These are phyloP conservation scores for Termitomyces sp. DNA, from an alignment of 768 basidiomycete species.

Conservation along the genomic window DNA sequence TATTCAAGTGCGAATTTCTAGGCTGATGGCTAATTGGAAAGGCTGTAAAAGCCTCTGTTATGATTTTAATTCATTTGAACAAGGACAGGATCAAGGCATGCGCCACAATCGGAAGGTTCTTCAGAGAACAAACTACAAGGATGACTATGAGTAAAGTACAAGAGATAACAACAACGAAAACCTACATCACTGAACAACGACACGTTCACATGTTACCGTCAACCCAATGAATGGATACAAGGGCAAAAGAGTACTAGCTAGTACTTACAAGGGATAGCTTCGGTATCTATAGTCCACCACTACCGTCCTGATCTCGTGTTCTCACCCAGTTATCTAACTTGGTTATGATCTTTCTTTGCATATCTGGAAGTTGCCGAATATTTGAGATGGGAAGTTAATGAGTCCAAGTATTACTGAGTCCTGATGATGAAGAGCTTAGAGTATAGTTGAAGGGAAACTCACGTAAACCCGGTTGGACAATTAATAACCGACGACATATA, in stretches of 20 bases:
- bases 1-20: background rate
- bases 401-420: conserved; percentile 5
- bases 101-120: conserved; percentile 8
- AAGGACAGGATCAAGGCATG: no score
- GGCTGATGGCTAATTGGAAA: background rate
- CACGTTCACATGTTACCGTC: no score
- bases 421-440: background rate
- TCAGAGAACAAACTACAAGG: background rate
- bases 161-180: conserved; percentile 1
- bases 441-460: no score
- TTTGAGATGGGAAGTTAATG: conserved; percentile 19
- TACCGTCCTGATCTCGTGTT: conserved; percentile 11
- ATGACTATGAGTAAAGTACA: background rate
- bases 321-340: conserved; percentile 34
- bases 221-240: background rate
- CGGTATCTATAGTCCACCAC: background rate
- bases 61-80: conserved; percentile 2
- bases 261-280: no score
- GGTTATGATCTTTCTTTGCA: conserved; percentile 38
- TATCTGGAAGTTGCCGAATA: conserved; percentile 36
- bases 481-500: no score
- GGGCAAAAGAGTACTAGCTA: no score
- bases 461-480: no score
- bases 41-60: background rate
- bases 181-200: no score